A percentile compares a stretch with the other conserved stretches of the same genome.
phyloP scores from a whole-genome alignment of 2,329 filamentous ascomycete species.

The Colletotrichum zoysiae region DNA sequence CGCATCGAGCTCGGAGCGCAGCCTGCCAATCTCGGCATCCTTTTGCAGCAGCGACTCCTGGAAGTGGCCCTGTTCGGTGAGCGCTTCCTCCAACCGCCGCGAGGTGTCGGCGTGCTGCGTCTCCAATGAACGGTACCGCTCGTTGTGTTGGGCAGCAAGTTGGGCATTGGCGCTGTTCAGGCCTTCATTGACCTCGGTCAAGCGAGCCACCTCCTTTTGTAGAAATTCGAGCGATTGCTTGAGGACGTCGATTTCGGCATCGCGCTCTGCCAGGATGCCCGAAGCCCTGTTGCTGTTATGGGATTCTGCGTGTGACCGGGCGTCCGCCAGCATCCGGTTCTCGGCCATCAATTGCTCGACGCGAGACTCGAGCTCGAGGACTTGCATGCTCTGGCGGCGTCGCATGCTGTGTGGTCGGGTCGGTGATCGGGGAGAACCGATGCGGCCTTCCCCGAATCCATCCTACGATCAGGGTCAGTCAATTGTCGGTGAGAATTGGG shows the following conservation, averaged over 20 bases:
- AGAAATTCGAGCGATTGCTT: slow-evolving; percentile 83
- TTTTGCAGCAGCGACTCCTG: slow-evolving; percentile 80
- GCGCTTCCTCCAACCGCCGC: slow-evolving; percentile 77
- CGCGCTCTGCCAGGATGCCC: slow-evolving; percentile 81
- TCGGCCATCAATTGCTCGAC: slow-evolving; percentile 89
- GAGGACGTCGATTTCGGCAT: slow-evolving; percentile 87
- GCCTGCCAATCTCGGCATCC: slow-evolving; percentile 82
- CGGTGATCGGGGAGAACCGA: slow-evolving; percentile 89
- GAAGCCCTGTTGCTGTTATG: slow-evolving; percentile 74
- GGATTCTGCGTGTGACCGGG: slow-evolving; percentile 75
- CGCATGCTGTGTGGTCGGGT: slow-evolving; percentile 96
- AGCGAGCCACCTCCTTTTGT: slow-evolving; percentile 82
- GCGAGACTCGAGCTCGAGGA: slow-evolving; percentile 88
- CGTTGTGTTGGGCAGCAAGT: slow-evolving; percentile 80
- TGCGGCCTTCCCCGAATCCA: slow-evolving; percentile 90
- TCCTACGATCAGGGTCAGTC: slow-evolving; percentile 68
- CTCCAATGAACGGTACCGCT: slow-evolving; percentile 77
- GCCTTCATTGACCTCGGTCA: slow-evolving; percentile 86
- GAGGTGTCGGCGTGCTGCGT: slow-evolving; percentile 74
- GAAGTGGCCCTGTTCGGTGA: slow-evolving; percentile 73
- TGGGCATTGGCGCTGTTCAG: slow-evolving; percentile 82
- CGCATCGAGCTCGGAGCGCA: slow-evolving; percentile 82
- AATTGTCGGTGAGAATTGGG: slow-evolving; percentile 29
- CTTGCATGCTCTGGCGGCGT: slow-evolving; percentile 96
- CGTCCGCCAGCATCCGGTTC: slow-evolving; percentile 77